Conservation (phyloP, 805 yeast species). For the Saccharomycopsis sp. region DNA sequence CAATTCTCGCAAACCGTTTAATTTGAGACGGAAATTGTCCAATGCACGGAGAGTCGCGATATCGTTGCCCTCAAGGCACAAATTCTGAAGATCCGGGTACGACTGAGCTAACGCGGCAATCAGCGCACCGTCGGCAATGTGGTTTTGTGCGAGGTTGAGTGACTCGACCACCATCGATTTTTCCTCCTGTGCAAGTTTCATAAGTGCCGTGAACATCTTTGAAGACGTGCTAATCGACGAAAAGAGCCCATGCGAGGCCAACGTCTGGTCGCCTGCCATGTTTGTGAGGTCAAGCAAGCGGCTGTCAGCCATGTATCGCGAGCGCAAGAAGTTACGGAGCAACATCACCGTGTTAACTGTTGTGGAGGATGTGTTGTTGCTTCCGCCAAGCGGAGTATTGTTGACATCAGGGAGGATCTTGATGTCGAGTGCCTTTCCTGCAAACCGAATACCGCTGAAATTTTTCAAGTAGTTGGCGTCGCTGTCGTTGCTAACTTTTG, state of each 20-base stretch:
- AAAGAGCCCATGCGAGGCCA: constrained; percentile 59
- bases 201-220: constrained; percentile 84
- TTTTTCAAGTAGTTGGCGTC: constrained; percentile 55
- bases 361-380: constrained; percentile 21
- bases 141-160: constrained; percentile 63
- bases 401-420: constrained; percentile 27
- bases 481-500: constrained; percentile 43
- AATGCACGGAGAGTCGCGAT: constrained; percentile 52
- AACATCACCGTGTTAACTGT: constrained; percentile 51
- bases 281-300: constrained; percentile 65
- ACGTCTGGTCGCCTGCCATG: constrained; percentile 56
- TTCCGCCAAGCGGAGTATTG: constrained; percentile 14
- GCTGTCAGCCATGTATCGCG: constrained; percentile 59
- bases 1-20: constrained; percentile 66
- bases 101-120: constrained; percentile 62
- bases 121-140: constrained; percentile 46
- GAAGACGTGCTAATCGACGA: constrained; percentile 54
- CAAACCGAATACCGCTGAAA: constrained; percentile 76
- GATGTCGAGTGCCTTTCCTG: constrained; percentile 61
- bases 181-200: constrained; percentile 68
- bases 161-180: constrained; percentile 44
- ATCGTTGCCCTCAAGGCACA: constrained; percentile 74
- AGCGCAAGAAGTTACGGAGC: constrained; percentile 50
- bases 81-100: constrained; percentile 70
- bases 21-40: constrained; percentile 73